phyloP scores from a whole-genome alignment of 108 stramenopile genomes.

The Cylindrotheca closterium region DNA sequence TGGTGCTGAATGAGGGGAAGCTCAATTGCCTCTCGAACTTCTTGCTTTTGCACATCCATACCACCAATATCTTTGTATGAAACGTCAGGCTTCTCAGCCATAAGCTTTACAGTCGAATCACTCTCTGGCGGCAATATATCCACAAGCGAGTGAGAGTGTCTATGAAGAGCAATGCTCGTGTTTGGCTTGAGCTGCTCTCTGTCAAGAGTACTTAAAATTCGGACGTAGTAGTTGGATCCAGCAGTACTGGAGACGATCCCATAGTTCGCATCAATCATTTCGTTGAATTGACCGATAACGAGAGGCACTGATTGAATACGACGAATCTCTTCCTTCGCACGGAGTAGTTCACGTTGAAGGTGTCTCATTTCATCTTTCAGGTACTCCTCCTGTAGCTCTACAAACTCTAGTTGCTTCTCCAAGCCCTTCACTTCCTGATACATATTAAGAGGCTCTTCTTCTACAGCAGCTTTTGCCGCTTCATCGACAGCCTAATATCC shows the following conservation, averaged over 20 bases:
- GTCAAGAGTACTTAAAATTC: conserved; percentile 96
- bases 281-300: conserved; percentile 99
- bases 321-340: conserved; percentile 97
- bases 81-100: conserved; percentile 98
- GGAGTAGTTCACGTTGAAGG: conserved; percentile 95
- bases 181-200: conserved; percentile 97
- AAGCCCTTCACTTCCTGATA: conserved; percentile 89
- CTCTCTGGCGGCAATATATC: conserved; percentile 98
- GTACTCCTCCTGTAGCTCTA: conserved; percentile 98
- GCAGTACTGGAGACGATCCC: conserved; percentile 95
- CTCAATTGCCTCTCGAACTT: conserved; percentile 99
- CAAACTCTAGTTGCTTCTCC: conserved; percentile 90
- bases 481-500: conserved; percentile 7
- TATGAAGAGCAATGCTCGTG: conserved; percentile 95
- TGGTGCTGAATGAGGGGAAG: conserved; percentile 97
- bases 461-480: not conserved
- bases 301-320: conserved; percentile 98
- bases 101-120: conserved; percentile 98
- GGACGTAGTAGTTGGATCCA: conserved; percentile 97
- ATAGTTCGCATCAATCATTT: conserved; percentile 99
- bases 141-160: conserved; percentile 97
- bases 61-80: conserved; percentile 99
- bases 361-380: conserved; percentile 99
- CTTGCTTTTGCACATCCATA: conserved; percentile 98
- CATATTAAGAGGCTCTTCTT: conserved; percentile 52